Evolutionary conservation across 805 yeast species (phyloP).

Genomic region (Candida tammaniensis): DNA sequence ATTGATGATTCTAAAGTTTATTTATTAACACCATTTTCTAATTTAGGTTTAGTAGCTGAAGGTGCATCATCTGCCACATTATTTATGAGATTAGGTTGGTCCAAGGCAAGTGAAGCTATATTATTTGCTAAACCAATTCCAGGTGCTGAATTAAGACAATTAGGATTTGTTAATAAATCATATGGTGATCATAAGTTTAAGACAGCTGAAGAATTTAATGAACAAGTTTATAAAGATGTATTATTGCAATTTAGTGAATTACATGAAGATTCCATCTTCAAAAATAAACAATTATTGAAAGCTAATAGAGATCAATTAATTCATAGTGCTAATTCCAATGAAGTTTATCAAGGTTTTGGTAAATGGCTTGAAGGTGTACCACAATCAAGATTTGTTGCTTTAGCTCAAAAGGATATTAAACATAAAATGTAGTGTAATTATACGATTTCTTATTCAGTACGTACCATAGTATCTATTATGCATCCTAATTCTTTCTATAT

Average conservation of each 20-base stretch:
- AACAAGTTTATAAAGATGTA: constrained; percentile 33
- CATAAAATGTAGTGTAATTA: constrained; percentile 43
- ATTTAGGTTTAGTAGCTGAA: constrained; percentile 79
- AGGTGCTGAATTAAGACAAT: constrained; percentile 52
- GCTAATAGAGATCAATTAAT: constrained; percentile 34
- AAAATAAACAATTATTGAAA: constrained; percentile 40
- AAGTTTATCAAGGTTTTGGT: constrained; percentile 64
- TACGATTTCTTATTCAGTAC: not conserved
- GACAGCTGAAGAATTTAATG: constrained; percentile 42
- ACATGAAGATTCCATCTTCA: constrained; percentile 40
- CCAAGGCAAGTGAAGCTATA: constrained; percentile 70
- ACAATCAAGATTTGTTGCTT: constrained; percentile 56
- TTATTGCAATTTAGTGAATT: constrained; percentile 37
- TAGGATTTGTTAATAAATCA: constrained; percentile 63
- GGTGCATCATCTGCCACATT: constrained; percentile 73
- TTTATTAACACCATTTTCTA: constrained; percentile 74
- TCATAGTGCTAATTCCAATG: constrained; percentile 58
- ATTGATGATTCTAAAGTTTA: constrained; percentile 54
- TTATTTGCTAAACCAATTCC: constrained; percentile 63
- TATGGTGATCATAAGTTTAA: constrained; percentile 39
- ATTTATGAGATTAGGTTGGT: constrained; percentile 67
- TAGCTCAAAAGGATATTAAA: constrained; percentile 52
- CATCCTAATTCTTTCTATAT: not conserved
- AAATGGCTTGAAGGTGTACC: constrained; percentile 76
- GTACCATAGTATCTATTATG: too few species aligned